Evolutionary conservation across 2,329 filamentous ascomycete species (phyloP).

Genomic region (Biscogniauxia marginata): DNA sequence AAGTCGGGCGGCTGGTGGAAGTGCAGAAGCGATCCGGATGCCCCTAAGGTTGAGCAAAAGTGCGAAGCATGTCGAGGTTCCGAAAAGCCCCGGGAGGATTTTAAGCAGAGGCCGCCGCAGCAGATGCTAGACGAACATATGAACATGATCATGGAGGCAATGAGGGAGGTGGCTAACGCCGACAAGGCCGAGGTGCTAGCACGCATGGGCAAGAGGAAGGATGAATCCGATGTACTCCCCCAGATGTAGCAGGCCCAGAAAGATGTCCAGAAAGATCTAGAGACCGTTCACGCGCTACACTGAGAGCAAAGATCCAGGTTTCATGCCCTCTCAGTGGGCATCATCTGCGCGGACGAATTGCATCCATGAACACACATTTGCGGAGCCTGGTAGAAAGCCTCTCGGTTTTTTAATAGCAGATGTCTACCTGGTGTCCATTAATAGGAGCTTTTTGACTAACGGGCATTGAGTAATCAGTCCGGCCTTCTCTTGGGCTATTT

Average conservation of each 20-base stretch:
- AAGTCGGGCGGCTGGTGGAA: constrained; percentile 27
- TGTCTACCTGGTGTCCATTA: no score
- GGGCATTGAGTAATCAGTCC: no score
- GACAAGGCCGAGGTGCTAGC: constrained; percentile 15
- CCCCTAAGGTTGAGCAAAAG: constrained; percentile 9
- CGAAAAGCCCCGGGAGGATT: no score
- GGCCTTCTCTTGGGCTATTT: no score
- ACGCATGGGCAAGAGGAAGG: not conserved
- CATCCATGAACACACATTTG: no score
- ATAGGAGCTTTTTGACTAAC: no score
- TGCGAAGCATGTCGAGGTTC: not conserved
- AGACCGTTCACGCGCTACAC: constrained; percentile 1
- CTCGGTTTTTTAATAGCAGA: no score
- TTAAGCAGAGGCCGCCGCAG: no score
- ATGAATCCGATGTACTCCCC: not conserved
- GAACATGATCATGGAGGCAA: constrained; percentile 15
- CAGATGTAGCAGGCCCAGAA: not conserved
- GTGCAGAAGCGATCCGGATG: constrained; percentile 16
- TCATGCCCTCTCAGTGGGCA: no score
- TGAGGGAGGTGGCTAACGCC: constrained; percentile 13
- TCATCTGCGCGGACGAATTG: no score
- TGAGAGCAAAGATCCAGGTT: no score
- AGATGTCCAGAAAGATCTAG: constrained; percentile 1
- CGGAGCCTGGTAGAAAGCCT: no score
- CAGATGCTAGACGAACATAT: constrained; percentile 11